Evolutionary conservation across 441 rosid genomes (phyloP).

Genomic region (Bocquillonia castaneifolia): DNA sequence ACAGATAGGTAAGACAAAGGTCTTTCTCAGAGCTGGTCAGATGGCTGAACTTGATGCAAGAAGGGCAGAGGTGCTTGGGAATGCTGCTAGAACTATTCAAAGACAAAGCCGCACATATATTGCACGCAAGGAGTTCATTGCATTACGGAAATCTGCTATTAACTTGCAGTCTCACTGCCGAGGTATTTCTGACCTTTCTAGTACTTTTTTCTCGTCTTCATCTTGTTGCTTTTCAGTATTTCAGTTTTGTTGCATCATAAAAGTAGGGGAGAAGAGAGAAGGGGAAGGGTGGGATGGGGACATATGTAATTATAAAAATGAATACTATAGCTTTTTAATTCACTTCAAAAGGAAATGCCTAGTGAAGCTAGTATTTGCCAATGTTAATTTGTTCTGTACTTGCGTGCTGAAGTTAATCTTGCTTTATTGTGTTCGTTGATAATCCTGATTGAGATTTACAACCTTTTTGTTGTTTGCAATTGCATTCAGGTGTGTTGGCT

Average conservation of each 20-base stretch:
- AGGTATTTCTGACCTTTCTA: slow-evolving; percentile 42
- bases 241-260: slow-evolving; percentile 10
- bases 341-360: background rate
- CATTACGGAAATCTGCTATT: slow-evolving; percentile 75
- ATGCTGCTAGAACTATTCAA: slow-evolving; percentile 96
- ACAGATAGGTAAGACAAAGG: slow-evolving; percentile 92
- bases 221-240: slow-evolving; percentile 16
- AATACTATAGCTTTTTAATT: background rate
- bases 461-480: slow-evolving; percentile 24
- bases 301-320: background rate
- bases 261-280: background rate
- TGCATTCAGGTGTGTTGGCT: slow-evolving; percentile 70
- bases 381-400: background rate
- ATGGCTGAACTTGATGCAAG: slow-evolving; percentile 99
- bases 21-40: slow-evolving; percentile 99
- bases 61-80: slow-evolving; percentile 98
- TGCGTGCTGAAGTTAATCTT: background rate
- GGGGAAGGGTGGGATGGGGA: background rate
- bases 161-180: slow-evolving; percentile 78
- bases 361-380: background rate
- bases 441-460: slow-evolving; percentile 17
- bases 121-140: slow-evolving; percentile 81
- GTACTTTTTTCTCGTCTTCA: background rate
- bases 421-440: background rate
- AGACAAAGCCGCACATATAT: slow-evolving; percentile 80